Evolutionary conservation across 2,329 filamentous ascomycete species (phyloP).

Genomic region (Ophiostoma pallidulum): DNA sequence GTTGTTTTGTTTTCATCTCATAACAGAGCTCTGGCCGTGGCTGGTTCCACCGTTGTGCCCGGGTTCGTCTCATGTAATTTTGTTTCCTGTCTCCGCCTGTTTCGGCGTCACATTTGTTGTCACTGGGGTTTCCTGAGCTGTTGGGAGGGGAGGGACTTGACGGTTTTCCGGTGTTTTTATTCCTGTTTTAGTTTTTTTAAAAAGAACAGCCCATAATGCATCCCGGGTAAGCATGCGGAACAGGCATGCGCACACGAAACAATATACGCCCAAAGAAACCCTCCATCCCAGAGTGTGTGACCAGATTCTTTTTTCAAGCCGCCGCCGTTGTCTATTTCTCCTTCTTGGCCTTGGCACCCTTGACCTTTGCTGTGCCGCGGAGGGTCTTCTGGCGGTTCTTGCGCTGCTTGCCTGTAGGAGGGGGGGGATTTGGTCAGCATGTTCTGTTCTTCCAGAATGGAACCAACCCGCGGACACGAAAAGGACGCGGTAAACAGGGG

Average conservation of each 20-base stretch:
- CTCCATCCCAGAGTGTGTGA: not conserved
- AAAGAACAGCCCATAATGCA: not conserved
- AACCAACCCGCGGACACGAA: not conserved
- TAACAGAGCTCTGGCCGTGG: too few species aligned
- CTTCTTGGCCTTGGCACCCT: conserved; percentile 93
- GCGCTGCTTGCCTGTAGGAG: conserved; percentile 89
- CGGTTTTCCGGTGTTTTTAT: conserved; percentile 10
- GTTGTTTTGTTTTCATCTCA: too few species aligned
- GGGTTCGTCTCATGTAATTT: too few species aligned
- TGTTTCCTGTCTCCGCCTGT: too few species aligned
- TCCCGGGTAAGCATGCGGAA: not conserved
- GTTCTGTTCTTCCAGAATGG: too few species aligned
- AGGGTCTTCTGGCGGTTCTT: conserved; percentile 99
- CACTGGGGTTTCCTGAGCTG: too few species aligned
- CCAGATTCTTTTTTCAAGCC: not conserved
- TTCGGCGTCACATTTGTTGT: too few species aligned
- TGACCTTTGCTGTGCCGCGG: conserved; percentile 95
- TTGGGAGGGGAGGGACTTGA: not conserved
- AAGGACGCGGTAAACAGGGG: too few species aligned
- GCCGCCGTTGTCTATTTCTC: conserved; percentile 58
- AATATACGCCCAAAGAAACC: conserved; percentile 6
- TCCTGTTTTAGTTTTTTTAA: conserved; percentile 6
- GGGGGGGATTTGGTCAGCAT: not conserved
- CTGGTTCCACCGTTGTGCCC: too few species aligned
- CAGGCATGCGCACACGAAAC: conserved; percentile 1